Conservation (phyloP, 73 alveolate species). For the Paramecium tetraurelia region DNA sequence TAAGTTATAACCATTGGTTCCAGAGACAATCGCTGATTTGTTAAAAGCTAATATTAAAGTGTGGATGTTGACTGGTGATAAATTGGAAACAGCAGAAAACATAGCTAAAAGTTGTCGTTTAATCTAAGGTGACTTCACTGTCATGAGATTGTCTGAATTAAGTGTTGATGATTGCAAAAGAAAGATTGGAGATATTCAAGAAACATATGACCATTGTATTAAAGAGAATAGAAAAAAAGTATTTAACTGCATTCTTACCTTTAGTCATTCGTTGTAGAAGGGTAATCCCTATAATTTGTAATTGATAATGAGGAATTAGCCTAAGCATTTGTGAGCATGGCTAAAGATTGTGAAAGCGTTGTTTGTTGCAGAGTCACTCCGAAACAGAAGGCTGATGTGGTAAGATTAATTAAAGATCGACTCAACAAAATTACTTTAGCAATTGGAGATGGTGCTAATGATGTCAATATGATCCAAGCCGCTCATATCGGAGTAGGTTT, state of each 20-base stretch:
- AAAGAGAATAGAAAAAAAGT: constrained; percentile 72
- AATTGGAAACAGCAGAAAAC: constrained; percentile 97
- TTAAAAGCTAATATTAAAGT: constrained; percentile 63
- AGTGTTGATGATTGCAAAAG: constrained; percentile 64
- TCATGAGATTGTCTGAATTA: constrained; percentile 62
- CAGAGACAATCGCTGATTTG: constrained; percentile 91
- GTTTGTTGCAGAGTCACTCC: constrained; percentile 92
- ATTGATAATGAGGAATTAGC: constrained; percentile 54
- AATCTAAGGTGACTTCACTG: constrained; percentile 76
- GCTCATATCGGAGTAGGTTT: constrained; percentile 91
- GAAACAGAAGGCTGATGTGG: constrained; percentile 94
- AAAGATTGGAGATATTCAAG: constrained; percentile 35
- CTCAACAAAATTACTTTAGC: constrained; percentile 79
- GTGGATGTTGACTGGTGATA: constrained; percentile 95
- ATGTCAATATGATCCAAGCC: constrained; percentile 91
- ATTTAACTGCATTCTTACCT: constrained; percentile 40
- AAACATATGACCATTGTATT: constrained; percentile 51
- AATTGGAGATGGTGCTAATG: constrained; percentile 99
- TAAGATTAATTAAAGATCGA: constrained; percentile 81
- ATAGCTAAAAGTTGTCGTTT: constrained; percentile 93
- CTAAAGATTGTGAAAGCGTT: constrained; percentile 71
- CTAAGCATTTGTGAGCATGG: constrained; percentile 59
- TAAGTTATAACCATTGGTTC: constrained; percentile 93
- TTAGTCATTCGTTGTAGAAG: constrained; percentile 72
- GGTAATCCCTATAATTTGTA: constrained; percentile 61